These are phyloP conservation scores for Beta lomatogona DNA, from an alignment of 179 eudicot genomes.

Conservation along the genomic window DNA sequence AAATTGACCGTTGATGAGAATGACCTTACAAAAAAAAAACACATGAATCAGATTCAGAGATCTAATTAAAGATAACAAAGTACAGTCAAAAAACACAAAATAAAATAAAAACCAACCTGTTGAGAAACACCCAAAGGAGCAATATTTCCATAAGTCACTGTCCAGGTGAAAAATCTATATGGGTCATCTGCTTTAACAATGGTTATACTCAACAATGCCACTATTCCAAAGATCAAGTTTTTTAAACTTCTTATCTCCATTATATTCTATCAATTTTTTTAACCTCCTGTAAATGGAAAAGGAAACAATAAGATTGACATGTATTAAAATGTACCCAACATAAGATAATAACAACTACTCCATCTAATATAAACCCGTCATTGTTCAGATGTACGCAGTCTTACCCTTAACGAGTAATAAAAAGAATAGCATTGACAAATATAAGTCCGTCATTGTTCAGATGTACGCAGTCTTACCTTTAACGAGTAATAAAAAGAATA, in stretches of 20 bases:
- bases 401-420: too few species aligned
- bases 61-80: not conserved
- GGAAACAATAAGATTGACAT: not conserved
- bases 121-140: conserved; percentile 74
- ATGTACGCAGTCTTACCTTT: not conserved
- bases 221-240: conserved; percentile 32
- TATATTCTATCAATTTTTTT: too few species aligned
- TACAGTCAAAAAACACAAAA: not conserved
- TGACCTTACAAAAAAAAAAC: conserved; percentile 49
- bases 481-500: not conserved
- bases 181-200: conserved; percentile 66
- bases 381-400: not conserved
- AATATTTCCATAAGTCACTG: conserved; percentile 76
- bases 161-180: conserved; percentile 71
- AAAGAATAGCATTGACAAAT: too few species aligned
- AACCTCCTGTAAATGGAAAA: not conserved
- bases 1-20: conserved; percentile 88
- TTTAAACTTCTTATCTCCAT: conserved; percentile 36
- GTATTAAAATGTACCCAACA: not conserved
- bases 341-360: not conserved
- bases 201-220: conserved; percentile 44
- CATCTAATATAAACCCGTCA: too few species aligned
- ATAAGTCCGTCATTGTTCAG: not conserved
- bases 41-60: not conserved
- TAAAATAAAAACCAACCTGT: conserved; percentile 50